Base-by-base conservation (phyloP, 228 moss, liverwort and hornwort genomes). In the Sphagnum magellanicum region DNA sequence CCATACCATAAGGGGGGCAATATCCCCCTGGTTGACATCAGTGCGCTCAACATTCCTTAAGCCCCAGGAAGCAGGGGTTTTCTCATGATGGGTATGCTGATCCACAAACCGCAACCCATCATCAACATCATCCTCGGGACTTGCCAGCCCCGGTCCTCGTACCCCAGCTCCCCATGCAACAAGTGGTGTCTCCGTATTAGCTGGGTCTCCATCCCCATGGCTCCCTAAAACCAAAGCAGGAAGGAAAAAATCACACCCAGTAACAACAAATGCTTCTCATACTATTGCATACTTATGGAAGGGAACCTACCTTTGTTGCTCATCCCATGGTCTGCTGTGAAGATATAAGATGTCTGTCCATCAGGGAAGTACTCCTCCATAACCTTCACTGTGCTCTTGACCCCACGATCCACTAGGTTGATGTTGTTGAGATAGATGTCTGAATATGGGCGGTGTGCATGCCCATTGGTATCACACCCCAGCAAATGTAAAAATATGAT, bases 241-340 rank as follows among this genome's bases (percentile, higher is more conserved):
- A 32, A 32, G 32, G 32, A 32, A 32, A 32, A 32, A 32, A 32
- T 32, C 32, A 32, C 32, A 32, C 32, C 32, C 32, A 32, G 32
- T 32, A 3, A 32, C 32, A 32, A 32, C 32, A 3, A n/a, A 4
- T 50, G 49, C 8, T 16, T 13, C 16, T 52, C 32, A 32, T 32
- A 32, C 32, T 32, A 32, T 32, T 32, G 32, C 32, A 32, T 32
- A 32, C 32, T 32, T 14, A 16, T 60, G 16, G 63, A 63, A 63
- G 63, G 46, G 8, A 4, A 75, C 79, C 16, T 71, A 93, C 97
- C 97, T 93, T 90, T 97, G 80, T 93, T 93, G 73, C 97, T 97
- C 97, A 97, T 93, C 72, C 97, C 97, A 76, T 97, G 97, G 84
- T 97, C 97, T 55, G 97, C 93, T 50, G 97, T 97, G 67, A 93